phyloP scores from a whole-genome alignment of 176 grass and related monocot species.

The Aegilops tauschii region DNA sequence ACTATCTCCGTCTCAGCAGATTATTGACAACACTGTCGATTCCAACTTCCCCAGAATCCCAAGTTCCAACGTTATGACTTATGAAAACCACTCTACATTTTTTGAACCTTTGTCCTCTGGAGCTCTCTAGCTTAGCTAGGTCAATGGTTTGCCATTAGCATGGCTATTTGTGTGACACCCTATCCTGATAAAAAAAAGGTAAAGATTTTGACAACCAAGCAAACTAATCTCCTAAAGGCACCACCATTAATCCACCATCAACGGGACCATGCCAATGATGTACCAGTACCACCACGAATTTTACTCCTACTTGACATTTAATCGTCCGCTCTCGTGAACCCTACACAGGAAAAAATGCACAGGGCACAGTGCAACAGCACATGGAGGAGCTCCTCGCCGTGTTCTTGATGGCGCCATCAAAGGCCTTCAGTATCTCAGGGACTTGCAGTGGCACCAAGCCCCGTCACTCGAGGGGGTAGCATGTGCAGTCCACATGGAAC shows the following conservation, averaged over 20 bases:
- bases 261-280: not conserved
- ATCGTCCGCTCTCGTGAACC: not conserved
- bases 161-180: not conserved
- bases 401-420: constrained; percentile 11
- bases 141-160: not conserved
- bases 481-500: constrained; percentile 1
- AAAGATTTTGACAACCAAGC: not conserved
- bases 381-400: not conserved
- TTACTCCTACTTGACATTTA: not conserved
- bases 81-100: not conserved
- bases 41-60: not conserved
- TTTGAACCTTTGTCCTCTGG: not conserved
- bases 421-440: not conserved
- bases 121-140: not conserved
- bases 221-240: not conserved
- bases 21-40: not conserved
- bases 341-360: not conserved
- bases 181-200: not conserved
- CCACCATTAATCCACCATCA: not conserved
- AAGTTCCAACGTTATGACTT: not conserved
- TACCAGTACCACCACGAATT: not conserved
- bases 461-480: not conserved
- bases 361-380: not conserved
- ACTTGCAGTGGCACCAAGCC: not conserved
- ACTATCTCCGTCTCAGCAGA: not conserved